phyloP scores from a whole-genome alignment of 2,329 filamentous ascomycete species.

The Colletotrichum ledebouriae region DNA sequence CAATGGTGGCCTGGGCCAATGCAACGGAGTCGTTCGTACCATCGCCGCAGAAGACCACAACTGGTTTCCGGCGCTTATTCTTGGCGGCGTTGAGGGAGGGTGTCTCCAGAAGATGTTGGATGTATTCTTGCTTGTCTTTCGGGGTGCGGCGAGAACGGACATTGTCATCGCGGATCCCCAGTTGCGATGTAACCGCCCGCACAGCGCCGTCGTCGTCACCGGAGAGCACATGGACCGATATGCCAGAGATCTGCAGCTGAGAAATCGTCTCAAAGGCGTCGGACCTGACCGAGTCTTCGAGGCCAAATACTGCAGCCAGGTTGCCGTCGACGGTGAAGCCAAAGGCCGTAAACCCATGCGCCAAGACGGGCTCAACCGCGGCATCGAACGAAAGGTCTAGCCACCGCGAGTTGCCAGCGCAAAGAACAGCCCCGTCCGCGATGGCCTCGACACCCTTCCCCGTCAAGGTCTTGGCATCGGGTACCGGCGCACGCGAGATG shows the following conservation, averaged over 20 bases:
- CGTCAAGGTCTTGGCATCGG: conserved; percentile 54
- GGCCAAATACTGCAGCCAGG: conserved; percentile 58
- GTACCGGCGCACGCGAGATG: conserved; percentile 43
- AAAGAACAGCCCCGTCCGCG: conserved; percentile 49
- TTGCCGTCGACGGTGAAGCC: conserved; percentile 58
- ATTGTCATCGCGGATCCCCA: conserved; percentile 56
- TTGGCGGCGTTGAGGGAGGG: conserved; percentile 8
- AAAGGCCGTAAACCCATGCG: conserved; percentile 58
- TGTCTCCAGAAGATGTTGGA: conserved; percentile 53
- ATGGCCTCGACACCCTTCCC: conserved; percentile 62
- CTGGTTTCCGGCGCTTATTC: conserved; percentile 45
- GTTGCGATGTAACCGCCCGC: conserved; percentile 51
- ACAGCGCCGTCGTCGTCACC: conserved; percentile 69
- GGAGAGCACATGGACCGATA: conserved; percentile 63
- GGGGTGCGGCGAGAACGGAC: conserved; percentile 60
- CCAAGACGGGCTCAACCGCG: conserved; percentile 52
- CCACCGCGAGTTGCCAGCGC: conserved; percentile 67
- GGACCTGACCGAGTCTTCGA: conserved; percentile 60
- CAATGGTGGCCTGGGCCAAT: conserved; percentile 77
- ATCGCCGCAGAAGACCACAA: conserved; percentile 80
- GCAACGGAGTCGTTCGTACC: conserved; percentile 85
- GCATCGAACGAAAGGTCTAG: conserved; percentile 51
- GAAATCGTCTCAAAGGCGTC: conserved; percentile 56
- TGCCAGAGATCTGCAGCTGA: conserved; percentile 53
- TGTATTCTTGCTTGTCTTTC: conserved; percentile 60